phyloP scores from a whole-genome alignment of 331 rosid genomes.

The Acacia pycnantha region DNA sequence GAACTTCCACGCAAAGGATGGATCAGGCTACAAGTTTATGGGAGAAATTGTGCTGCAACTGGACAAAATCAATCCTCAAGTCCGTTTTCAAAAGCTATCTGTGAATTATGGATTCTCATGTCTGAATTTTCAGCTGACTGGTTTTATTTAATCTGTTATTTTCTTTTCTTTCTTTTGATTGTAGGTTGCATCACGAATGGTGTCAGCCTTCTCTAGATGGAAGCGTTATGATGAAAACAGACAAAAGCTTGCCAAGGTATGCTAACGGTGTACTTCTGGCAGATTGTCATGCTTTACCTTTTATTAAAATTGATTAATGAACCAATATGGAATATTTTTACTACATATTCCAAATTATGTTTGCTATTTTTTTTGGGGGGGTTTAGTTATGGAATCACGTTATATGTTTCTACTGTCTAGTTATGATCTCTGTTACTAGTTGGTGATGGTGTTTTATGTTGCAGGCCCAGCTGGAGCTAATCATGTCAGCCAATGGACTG shows the following conservation, averaged over 20 bases:
- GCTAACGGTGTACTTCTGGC: neutral
- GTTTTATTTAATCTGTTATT: neutral
- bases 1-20: constrained; percentile 72
- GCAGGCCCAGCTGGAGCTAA: constrained; percentile 96
- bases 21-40: constrained; percentile 69
- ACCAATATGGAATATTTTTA: neutral
- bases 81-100: constrained; percentile 26
- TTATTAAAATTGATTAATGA: neutral
- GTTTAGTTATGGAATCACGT: neutral
- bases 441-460: constrained; percentile 21
- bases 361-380: neutral
- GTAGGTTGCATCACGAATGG: constrained; percentile 98
- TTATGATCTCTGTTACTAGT: neutral
- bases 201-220: constrained; percentile 95
- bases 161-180: constrained; percentile 22
- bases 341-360: neutral
- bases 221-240: constrained; percentile 57
- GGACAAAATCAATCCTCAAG: constrained; percentile 91
- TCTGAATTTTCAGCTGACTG: constrained; percentile 7
- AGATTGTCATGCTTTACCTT: neutral
- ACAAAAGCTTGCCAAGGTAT: constrained; percentile 65
- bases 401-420: neutral
- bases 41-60: constrained; percentile 62
- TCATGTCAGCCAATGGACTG: constrained; percentile 77
- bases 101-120: constrained; percentile 18